phyloP scores from a whole-genome alignment of 192 early-diverging fungal genomes.

The Fimicolochytrium jonesii region DNA sequence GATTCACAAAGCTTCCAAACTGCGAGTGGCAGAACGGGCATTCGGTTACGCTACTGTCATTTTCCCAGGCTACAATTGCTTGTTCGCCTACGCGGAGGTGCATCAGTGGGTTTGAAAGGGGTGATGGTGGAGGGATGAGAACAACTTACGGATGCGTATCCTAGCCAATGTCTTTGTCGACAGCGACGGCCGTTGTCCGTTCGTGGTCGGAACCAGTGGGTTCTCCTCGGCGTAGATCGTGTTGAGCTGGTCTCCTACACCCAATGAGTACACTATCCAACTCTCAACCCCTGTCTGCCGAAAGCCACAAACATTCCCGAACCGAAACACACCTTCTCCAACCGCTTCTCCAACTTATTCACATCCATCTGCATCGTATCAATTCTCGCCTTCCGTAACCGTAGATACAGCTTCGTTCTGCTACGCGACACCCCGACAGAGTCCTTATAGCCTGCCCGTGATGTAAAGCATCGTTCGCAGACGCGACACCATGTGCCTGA shows the following conservation, averaged over 20 bases:
- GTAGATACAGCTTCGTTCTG: conserved; percentile 35
- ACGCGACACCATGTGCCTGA: conserved; percentile 45
- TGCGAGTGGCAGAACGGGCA: conserved; percentile 40
- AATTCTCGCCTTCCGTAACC: conserved; percentile 26
- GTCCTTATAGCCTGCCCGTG: conserved; percentile 33
- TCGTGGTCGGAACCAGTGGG: no score
- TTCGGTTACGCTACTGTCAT: conserved; percentile 32
- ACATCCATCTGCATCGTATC: conserved; percentile 37
- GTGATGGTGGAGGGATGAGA: background rate
- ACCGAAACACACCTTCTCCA: conserved; percentile 54
- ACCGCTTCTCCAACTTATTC: conserved; percentile 50
- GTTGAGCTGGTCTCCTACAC: conserved; percentile 12
- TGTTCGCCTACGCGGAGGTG: conserved; percentile 33
- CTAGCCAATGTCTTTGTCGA: no score
- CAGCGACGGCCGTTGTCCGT: no score
- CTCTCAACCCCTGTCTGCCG: background rate
- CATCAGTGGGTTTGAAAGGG: background rate
- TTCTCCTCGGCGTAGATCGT: conserved; percentile 14
- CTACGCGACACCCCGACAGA: conserved; percentile 41
- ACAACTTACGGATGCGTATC: no score
- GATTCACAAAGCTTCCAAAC: conserved; percentile 33
- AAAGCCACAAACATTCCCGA: background rate
- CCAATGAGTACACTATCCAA: background rate
- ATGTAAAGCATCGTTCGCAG: conserved; percentile 39
- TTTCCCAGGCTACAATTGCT: conserved; percentile 44